Base-by-base conservation (phyloP, 2,329 filamentous ascomycete species). In the Aschersonia sp. region DNA sequence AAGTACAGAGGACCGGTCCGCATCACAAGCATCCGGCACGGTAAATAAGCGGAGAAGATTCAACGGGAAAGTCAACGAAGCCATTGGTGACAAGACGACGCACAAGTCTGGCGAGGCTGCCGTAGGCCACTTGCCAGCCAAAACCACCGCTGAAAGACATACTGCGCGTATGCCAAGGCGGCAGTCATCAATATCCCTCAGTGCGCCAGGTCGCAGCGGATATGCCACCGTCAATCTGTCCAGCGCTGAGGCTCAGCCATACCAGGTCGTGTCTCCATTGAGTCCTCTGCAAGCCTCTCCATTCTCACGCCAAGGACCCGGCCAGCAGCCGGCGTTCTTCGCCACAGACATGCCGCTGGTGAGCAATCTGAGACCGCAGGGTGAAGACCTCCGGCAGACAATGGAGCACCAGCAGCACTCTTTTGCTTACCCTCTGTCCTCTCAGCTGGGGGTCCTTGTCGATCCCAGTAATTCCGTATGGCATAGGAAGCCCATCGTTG, bases 391-490 rank as follows among this genome's bases (percentile, higher is more conserved):
- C 47, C 66, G 87, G 30, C 79, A 82, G 8, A 79, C 85, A 51
- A 73, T 90, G 11, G 84, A 9, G 35, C 35, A 89, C 56, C 74
- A 83, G 4, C 83, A 87, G 57, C 78, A 88, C 52, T 81, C 87
- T 2, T 86, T 87, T 52, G 81, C 80, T 10, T 50, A 47, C 6
- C 31, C 35, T 22, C 29, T 46, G 14, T 44, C 46, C n/a, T 10
- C 47, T 10, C 33, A 40, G 5, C 43, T 30, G n/a, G 44, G 42
- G 45, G 37, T 37, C n/a, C 42, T 45, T 65, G 79, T 60, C 54
- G 71, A 76, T 40, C 60, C 68, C 2, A 62, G 61, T 6, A 60
- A 33, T 8, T 10, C 42, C 10, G 44, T 30, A 12, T 50, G 49
- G 49, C 49, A 49, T 2, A 42, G 10, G 2, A 49, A 50, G 22